phyloP scores from a whole-genome alignment of 306 rosid species.

The Cicer judaicum region DNA sequence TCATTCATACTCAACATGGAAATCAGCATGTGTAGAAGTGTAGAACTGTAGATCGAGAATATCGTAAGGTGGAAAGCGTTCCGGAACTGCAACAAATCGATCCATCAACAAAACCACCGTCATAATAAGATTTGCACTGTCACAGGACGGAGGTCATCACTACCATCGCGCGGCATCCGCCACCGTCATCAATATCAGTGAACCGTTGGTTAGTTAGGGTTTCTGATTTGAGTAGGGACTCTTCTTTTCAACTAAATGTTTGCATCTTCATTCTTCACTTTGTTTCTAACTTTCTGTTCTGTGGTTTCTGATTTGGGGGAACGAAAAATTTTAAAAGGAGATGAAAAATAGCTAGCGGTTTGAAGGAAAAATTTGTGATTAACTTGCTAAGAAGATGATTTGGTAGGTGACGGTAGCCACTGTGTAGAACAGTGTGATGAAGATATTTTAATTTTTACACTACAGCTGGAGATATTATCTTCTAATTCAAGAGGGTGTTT shows the following conservation, averaged over 20 bases:
- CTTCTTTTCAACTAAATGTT: background rate
- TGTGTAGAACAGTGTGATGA: too few relatives aligned
- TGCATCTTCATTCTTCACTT: background rate
- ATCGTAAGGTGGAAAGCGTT: background rate
- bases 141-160: background rate
- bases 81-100: background rate
- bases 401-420: background rate
- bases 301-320: background rate
- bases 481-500: too few relatives aligned
- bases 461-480: too few relatives aligned
- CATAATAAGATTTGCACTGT: background rate
- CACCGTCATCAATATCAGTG: background rate
- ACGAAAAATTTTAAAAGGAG: background rate
- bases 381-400: background rate
- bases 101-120: background rate
- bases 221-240: background rate
- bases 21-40: background rate
- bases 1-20: background rate
- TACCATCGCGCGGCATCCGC: background rate
- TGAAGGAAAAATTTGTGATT: background rate
- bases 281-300: background rate
- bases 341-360: background rate
- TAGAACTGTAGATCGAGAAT: background rate
- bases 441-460: too few relatives aligned
- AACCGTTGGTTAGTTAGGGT: conserved; percentile 1